Evolutionary conservation across 495 filamentous ascomycete genomes (phyloP).

Genomic region (Bacidia rubella): DNA sequence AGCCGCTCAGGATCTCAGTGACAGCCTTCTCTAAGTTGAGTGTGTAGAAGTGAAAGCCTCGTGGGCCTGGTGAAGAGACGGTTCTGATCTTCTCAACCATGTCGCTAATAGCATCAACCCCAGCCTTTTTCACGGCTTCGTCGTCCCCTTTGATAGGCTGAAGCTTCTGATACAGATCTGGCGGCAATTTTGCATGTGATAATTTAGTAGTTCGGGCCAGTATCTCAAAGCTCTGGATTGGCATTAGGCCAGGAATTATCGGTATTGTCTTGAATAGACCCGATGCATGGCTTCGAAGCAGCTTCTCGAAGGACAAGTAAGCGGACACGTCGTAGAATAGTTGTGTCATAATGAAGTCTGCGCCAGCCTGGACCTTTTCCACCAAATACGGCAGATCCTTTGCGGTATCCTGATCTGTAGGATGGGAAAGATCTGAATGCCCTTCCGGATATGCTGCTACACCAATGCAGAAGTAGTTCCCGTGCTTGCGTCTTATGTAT

Average conservation of each 20-base stretch:
- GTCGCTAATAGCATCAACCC: slow-evolving; percentile 58
- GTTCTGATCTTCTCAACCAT: slow-evolving; percentile 57
- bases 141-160: slow-evolving; percentile 79
- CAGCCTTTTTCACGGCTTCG: slow-evolving; percentile 69
- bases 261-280: slow-evolving; percentile 76
- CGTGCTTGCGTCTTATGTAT: slow-evolving; percentile 74
- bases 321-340: slow-evolving; percentile 83
- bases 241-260: slow-evolving; percentile 94
- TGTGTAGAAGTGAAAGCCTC: slow-evolving; percentile 95
- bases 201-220: slow-evolving; percentile 91
- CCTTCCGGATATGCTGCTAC: slow-evolving; percentile 93
- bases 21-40: slow-evolving; percentile 94
- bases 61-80: slow-evolving; percentile 40
- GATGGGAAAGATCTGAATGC: slow-evolving; percentile 80
- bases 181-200: slow-evolving; percentile 71
- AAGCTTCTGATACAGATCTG: slow-evolving; percentile 50
- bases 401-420: slow-evolving; percentile 60
- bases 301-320: slow-evolving; percentile 65
- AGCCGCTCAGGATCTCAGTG: slow-evolving; percentile 78
- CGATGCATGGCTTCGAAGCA: slow-evolving; percentile 67
- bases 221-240: slow-evolving; percentile 93
- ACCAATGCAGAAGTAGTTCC: slow-evolving; percentile 94
- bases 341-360: slow-evolving; percentile 99
- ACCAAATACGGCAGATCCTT: slow-evolving; percentile 81
- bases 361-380: slow-evolving; percentile 82